Evolutionary conservation across 805 yeast species (phyloP).

Genomic region (Saturnispora bothae): DNA sequence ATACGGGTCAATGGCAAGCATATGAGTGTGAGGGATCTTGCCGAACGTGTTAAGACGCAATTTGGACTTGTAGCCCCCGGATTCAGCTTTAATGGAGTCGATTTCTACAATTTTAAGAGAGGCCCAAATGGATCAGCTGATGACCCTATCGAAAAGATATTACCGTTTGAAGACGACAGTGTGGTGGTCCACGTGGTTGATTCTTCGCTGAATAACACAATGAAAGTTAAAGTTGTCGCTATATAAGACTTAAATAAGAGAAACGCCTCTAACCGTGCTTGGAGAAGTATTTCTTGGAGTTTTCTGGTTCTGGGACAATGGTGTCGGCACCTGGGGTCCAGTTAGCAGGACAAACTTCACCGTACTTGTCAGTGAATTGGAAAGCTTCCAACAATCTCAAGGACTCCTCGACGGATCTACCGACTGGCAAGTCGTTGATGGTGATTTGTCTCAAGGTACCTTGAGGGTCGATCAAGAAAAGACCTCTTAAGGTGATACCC

Average conservation of each 20-base stretch:
- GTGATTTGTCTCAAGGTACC: slow-evolving; percentile 94
- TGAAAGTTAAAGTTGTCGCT: slow-evolving; percentile 6
- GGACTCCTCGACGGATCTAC: slow-evolving; percentile 97
- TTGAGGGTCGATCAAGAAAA: slow-evolving; percentile 94
- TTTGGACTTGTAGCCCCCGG: slow-evolving; percentile 15
- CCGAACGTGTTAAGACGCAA: slow-evolving; percentile 10
- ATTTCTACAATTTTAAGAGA: slow-evolving; percentile 19
- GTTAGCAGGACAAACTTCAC: slow-evolving; percentile 99
- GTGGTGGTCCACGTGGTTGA: slow-evolving; percentile 14
- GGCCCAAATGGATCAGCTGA: slow-evolving; percentile 2
- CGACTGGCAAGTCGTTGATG: slow-evolving; percentile 98
- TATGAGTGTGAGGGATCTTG: slow-evolving; percentile 14
- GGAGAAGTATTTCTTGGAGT: slow-evolving; percentile 70
- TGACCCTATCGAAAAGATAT: background rate
- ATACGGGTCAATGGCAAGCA: slow-evolving; percentile 13
- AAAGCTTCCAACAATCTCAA: slow-evolving; percentile 96
- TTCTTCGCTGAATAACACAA: slow-evolving; percentile 4
- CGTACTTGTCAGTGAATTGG: slow-evolving; percentile 98
- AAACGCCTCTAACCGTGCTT: slow-evolving; percentile 27
- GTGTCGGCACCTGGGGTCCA: slow-evolving; percentile 95
- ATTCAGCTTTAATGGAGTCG: slow-evolving; percentile 16
- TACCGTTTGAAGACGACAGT: slow-evolving; percentile 1
- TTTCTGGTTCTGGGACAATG: slow-evolving; percentile 72
- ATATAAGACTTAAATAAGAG: background rate
- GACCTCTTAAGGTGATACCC: slow-evolving; percentile 96